Percentiles rank a stretch among this genome's conserved stretches.
Conservation (phyloP, 805 yeast species). For the Wickerhamiella azyma region DNA sequence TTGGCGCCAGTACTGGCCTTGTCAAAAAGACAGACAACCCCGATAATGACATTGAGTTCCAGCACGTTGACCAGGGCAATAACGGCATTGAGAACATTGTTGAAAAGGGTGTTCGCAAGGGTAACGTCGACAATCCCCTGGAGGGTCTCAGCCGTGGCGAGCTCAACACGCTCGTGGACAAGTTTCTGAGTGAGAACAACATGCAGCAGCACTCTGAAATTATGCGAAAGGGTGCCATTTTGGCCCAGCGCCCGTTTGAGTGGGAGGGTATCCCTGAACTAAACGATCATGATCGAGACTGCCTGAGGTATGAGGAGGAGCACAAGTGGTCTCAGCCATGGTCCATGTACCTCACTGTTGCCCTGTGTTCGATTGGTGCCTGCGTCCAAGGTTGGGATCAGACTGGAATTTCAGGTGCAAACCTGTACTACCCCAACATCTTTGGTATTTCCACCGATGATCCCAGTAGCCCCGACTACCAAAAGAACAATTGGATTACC, state of each 20-base stretch:
- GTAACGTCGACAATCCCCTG: constrained; percentile 19
- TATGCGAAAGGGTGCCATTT: constrained; percentile 35
- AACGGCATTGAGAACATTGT: background rate
- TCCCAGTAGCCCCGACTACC: constrained; percentile 17
- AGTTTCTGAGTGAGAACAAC: constrained; percentile 16
- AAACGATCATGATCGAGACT: constrained; percentile 22
- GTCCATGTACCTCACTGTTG: constrained; percentile 34
- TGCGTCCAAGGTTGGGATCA: constrained; percentile 70
- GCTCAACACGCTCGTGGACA: constrained; percentile 18
- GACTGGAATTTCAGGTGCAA: constrained; percentile 57
- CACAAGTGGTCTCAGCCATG: constrained; percentile 35
- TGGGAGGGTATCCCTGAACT: constrained; percentile 18
- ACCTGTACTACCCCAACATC: constrained; percentile 35
- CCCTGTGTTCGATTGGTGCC: constrained; percentile 50
- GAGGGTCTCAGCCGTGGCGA: constrained; percentile 15
- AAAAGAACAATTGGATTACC: constrained; percentile 29
- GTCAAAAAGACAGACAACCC: background rate
- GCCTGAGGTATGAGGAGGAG: constrained; percentile 31
- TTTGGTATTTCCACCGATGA: constrained; percentile 28
- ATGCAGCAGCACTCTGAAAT: constrained; percentile 18
- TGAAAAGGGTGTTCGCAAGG: constrained; percentile 7
- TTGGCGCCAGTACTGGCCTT: background rate
- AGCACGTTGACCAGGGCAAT: constrained; percentile 3
- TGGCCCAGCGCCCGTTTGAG: constrained; percentile 36
- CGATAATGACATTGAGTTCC: constrained; percentile 1